Conservation (phyloP, 1,284 basidiomycete genomes). For the Heterobasidion parviporum region DNA sequence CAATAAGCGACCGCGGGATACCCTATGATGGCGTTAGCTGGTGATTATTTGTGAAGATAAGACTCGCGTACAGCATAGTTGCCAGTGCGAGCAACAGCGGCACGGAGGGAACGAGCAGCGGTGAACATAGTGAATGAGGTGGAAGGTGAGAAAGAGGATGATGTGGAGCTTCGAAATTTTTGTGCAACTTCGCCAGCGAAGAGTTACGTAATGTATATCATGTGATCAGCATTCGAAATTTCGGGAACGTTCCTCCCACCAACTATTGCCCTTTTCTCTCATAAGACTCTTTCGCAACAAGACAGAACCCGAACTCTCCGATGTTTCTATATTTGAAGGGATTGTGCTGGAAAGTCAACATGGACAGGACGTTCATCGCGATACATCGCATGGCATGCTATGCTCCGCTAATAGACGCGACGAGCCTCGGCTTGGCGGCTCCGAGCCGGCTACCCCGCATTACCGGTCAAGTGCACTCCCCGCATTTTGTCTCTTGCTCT, state of each 20-base stretch:
- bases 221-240: constrained; percentile 2
- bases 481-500: not conserved
- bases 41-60: not conserved
- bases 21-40: constrained; percentile 31
- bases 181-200: not conserved
- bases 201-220: not conserved
- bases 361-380: no score
- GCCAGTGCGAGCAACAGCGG: constrained; percentile 50
- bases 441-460: not conserved
- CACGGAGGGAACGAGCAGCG: constrained; percentile 52
- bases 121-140: constrained; percentile 41
- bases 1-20: constrained; percentile 61
- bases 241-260: not conserved
- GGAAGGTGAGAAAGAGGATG: constrained; percentile 22
- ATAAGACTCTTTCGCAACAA: no score
- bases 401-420: not conserved
- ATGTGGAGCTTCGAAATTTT: constrained; percentile 32
- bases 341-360: no score
- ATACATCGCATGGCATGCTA: no score
- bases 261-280: no score
- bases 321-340: no score
- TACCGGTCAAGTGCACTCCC: not conserved
- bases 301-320: no score
- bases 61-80: constrained; percentile 50
- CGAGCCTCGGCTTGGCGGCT: not conserved